Evolutionary conservation across 2,329 filamentous ascomycete species (phyloP).

Genomic region (Alternaria arbusti): DNA sequence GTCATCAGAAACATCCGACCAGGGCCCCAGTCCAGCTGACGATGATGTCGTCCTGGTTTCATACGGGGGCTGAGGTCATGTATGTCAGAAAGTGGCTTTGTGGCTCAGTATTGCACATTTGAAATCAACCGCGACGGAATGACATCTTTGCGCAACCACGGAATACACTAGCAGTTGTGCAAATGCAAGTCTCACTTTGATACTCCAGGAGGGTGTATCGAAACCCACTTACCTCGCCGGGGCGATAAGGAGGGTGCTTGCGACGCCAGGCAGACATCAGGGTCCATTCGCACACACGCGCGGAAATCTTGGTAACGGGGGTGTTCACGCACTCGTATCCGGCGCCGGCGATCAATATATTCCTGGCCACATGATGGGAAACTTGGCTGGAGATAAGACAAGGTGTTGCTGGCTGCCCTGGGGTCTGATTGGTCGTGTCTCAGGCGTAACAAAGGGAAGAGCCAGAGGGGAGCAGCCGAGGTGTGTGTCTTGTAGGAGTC

Average conservation of each 20-base stretch:
- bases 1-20: neutral
- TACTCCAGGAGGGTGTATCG: neutral
- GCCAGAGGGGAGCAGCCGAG: conserved; percentile 8
- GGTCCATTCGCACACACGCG: conserved; percentile 3
- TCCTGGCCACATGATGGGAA: conserved; percentile 25
- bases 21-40: conserved; percentile 2
- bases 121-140: neutral
- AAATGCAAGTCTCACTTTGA: conserved; percentile 1
- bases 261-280: conserved; percentile 5
- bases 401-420: neutral
- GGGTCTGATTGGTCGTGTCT: conserved; percentile 11
- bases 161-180: neutral
- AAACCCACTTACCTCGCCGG: neutral
- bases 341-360: conserved; percentile 14
- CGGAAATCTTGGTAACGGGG: neutral
- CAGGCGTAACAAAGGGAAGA: conserved; percentile 13
- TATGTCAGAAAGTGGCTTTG: conserved; percentile 11
- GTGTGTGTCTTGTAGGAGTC: conserved; percentile 4
- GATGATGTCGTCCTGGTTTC: conserved; percentile 6
- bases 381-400: conserved; percentile 10
- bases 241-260: neutral
- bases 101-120: neutral
- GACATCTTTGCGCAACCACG: neutral
- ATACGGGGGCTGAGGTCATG: neutral
- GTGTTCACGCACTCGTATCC: conserved; percentile 12